Evolutionary conservation across 345 rosid genomes (phyloP), one percentile per base, ranked within the genome.

Genomic region (Abelmoschus esculentus): DNA sequence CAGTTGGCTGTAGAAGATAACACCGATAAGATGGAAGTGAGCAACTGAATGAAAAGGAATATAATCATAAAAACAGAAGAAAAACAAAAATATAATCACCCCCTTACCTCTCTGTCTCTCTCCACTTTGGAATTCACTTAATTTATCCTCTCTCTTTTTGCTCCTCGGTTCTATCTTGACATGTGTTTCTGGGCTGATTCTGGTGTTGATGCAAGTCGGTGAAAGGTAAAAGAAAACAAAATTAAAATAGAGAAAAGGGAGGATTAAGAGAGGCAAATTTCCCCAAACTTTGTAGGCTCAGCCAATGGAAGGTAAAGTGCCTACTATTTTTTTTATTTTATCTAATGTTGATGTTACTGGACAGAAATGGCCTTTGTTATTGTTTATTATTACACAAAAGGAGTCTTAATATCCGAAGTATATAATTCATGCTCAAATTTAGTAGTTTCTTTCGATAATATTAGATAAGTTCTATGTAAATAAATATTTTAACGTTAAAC

Each of bases 1-100:
- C 75, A 53, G 74, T 47, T 72, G 64, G 9, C 49, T 52, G 19
- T 67, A 73, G 66, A 82, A 58, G 81, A 40, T 40, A 40, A 40
- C 44, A 40, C 44, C 44, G 44, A 40, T 40, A 2, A 40, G 7
- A 53, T 26, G 47, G 50, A 49, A 15, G 13, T 44, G 19, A 52
- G 53, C 55, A 71, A 72, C 65, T 60, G 0, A 44, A 44, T 53
- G 69, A 77, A 77, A 44, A 2, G 42, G 50, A 77, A 49, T 22
- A 72, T 47, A 61, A 49, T 59, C 14, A 53, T 61, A 29, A 67
- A 34, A 58, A 66, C 26, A 69, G 26, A 69, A 53, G 8, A 42
- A 29, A 2, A 62, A 44, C 55, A 12, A 64, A 64, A 64, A 44
- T 13, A 44, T 6, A 26, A 65, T 26, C 38, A 18, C 52, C 5